Evolutionary conservation across 192 early-diverging fungal genomes (phyloP), one percentile per base, ranked within the genome.

Genomic region (Rhizoclosmatium sp.): DNA sequence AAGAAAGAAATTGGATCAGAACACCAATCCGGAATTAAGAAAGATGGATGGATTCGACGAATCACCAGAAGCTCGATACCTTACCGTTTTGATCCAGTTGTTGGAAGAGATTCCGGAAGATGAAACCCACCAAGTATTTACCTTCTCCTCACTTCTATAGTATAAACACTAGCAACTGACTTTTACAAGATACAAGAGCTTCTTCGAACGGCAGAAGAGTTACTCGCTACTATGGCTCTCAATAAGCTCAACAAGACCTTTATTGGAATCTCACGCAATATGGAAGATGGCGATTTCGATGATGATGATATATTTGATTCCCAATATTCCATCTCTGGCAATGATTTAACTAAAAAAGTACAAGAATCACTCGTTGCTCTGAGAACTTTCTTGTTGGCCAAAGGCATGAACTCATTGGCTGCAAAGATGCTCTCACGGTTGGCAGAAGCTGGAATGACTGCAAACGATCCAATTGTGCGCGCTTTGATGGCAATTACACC

Each of bases 181-280:
- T 40, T 65, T 14, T n/a, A 39, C 39, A 19, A 40, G 39, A 39
- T 65, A n/a, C 64, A 65, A 19, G 14, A 9, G 42, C 67, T 72
- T 14, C 21, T 72, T 39, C 31, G 56, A 51, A 58, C 21, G 7
- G 70, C 70, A 19, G 56, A 72, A 45, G 70, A 72, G 39, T 51
- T 72, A 23, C 54, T 72, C 39, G 31, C 54, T 10, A 72, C 70
- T 1, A 72, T 72, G 58, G 70, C 70, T 0, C 70, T 72, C 70
- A 72, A 59, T 39, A 72, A 59, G 10, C 56, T 72, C 70, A 72
- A 72, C 70, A 72, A 44, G 31, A 47, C 70, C 7, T 72, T 72
- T 45, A 58, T 39, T 7, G 16, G 9, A 12, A 54, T 54, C 5
- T 12, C 9, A 16, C 5, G 16, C 9, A 54, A 54, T 54, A 54